Conservation (phyloP, 805 yeast species). For the Ogataea kodamae region DNA sequence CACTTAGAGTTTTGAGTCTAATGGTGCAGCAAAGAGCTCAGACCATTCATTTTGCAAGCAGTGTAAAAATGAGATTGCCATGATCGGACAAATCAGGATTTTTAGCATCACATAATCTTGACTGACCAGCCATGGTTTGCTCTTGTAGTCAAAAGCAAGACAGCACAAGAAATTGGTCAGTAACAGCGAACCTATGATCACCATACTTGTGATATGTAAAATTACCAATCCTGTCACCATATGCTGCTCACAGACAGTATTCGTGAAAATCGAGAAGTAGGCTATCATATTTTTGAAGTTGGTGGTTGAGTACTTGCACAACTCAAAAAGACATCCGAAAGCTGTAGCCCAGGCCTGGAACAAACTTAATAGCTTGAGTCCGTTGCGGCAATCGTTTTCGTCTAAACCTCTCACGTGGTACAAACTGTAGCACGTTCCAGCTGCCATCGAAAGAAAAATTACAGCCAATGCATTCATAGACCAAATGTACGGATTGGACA, state of each 20-base stretch:
- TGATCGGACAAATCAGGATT: conserved; percentile 15
- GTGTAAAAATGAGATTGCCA: conserved; percentile 16
- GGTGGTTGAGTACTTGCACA: conserved; percentile 24
- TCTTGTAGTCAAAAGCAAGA: conserved; percentile 8
- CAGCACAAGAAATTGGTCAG: conserved; percentile 18
- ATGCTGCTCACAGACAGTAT: conserved; percentile 1
- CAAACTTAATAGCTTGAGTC: conserved; percentile 10
- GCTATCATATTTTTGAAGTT: conserved; percentile 16
- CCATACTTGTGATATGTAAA: conserved; percentile 16
- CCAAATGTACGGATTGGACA: conserved; percentile 13
- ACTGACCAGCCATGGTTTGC: conserved; percentile 16
- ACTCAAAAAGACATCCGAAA: conserved; percentile 24
- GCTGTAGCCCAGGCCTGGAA: conserved; percentile 22
- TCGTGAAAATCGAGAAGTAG: conserved; percentile 9
- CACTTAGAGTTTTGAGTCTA: conserved; percentile 2
- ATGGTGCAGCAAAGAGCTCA: conserved; percentile 9
- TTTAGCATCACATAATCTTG: conserved; percentile 10
- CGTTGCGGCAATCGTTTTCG: conserved; percentile 8
- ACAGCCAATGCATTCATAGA: conserved; percentile 6
- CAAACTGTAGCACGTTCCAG: conserved; percentile 11
- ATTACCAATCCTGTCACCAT: conserved; percentile 5
- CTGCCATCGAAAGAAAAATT: conserved; percentile 6
- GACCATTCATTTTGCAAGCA: conserved; percentile 15
- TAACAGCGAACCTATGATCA: conserved; percentile 17
- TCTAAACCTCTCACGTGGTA: background rate